Evolutionary conservation across 306 rosid genomes (phyloP).

Genomic region (Quercus bicolor): DNA sequence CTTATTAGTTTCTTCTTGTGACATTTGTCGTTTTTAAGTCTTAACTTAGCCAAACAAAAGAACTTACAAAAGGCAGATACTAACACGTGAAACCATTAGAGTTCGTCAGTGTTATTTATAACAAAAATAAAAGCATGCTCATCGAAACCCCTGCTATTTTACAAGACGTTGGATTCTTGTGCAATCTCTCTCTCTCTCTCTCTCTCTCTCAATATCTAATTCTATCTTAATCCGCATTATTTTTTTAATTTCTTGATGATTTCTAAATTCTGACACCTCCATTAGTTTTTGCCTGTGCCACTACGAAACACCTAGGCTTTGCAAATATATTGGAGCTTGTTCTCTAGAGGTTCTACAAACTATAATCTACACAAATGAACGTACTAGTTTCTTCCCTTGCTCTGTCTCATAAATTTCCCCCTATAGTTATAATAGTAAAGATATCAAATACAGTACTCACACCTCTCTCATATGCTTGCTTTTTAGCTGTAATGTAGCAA

Average conservation of each 20-base stretch:
- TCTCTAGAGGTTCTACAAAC: not conserved
- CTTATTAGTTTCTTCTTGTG: not conserved
- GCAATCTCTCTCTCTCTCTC: not conserved
- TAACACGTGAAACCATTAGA: constrained; percentile 35
- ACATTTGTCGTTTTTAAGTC: not conserved
- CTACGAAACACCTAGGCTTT: constrained; percentile 1
- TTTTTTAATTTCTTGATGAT: constrained; percentile 11
- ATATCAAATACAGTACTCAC: no score
- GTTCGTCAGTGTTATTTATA: constrained; percentile 18
- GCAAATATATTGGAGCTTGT: constrained; percentile 12
- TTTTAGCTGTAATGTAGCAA: not conserved
- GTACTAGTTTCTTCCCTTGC: no score
- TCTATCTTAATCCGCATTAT: not conserved
- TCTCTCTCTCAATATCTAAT: not conserved
- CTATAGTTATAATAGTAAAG: no score
- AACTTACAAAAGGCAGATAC: not conserved
- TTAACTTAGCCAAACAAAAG: not conserved
- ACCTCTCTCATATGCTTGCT: no score
- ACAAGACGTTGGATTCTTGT: constrained; percentile 25
- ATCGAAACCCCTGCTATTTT: not conserved
- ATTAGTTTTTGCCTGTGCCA: constrained; percentile 23
- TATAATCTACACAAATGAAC: no score
- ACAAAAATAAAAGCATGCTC: not conserved
- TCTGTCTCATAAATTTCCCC: no score
- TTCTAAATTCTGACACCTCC: constrained; percentile 13